Evolutionary conservation across 1,284 basidiomycete genomes (phyloP).

Genomic region (Melanopsichium pennsylvanicum): DNA sequence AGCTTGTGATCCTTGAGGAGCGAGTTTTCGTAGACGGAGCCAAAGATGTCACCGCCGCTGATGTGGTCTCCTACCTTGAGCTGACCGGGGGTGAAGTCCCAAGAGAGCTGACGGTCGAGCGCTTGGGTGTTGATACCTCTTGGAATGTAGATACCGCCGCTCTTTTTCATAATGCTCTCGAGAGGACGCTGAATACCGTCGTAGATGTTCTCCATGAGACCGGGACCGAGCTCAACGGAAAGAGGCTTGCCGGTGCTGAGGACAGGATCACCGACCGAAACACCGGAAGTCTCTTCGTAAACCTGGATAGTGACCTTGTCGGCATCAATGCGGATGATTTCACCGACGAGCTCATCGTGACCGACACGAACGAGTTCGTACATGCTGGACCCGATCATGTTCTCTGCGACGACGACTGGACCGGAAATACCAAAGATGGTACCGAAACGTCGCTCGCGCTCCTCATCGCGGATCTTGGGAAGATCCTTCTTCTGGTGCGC

Average conservation of each 20-base stretch:
- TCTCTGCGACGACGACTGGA: conserved; percentile 64
- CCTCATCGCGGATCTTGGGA: conserved; percentile 64
- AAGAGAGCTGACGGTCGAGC: conserved; percentile 84
- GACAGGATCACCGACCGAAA: conserved; percentile 97
- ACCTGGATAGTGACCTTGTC: conserved; percentile 89
- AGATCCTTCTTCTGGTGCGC: conserved; percentile 62
- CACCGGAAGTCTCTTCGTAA: conserved; percentile 81
- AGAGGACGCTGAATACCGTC: conserved; percentile 70
- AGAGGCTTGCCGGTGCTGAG: conserved; percentile 96
- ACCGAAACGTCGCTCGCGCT: conserved; percentile 58
- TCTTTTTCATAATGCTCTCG: conserved; percentile 92
- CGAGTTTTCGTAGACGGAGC: conserved; percentile 95
- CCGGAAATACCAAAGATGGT: conserved; percentile 64
- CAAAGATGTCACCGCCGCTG: conserved; percentile 94
- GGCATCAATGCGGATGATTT: conserved; percentile 64
- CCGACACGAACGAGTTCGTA: conserved; percentile 66
- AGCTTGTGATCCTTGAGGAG: conserved; percentile 96
- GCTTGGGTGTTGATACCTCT: conserved; percentile 94
- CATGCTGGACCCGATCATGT: conserved; percentile 65
- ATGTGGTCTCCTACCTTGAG: conserved; percentile 87
- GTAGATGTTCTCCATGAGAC: conserved; percentile 97
- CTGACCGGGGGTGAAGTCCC: conserved; percentile 92
- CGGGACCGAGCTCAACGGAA: conserved; percentile 95
- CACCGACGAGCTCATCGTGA: conserved; percentile 64
- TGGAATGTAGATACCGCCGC: conserved; percentile 96